Conservation (phyloP, 305 asterid species). For the Andrographis paniculata region DNA sequence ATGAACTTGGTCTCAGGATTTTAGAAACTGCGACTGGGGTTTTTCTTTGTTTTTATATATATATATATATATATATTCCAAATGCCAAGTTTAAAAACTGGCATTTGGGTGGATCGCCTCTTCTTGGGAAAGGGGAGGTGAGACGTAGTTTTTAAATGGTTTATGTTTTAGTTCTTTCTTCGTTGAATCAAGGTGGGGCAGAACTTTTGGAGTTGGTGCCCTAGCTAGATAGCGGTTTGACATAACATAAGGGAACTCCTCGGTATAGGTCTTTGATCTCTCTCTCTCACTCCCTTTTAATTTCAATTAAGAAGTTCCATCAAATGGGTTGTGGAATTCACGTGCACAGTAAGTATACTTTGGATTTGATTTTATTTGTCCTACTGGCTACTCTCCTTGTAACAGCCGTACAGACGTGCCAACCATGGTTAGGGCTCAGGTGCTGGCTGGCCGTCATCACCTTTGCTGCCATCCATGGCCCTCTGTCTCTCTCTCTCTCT, state of each 20-base stretch:
- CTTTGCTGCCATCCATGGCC: not conserved
- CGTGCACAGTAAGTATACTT: constrained; percentile 56
- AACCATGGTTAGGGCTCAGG: constrained; percentile 96
- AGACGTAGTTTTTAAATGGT: constrained; percentile 16
- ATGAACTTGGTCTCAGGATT: constrained; percentile 47
- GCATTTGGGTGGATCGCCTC: constrained; percentile 31
- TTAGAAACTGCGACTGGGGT: constrained; percentile 47
- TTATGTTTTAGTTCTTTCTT: constrained; percentile 13
- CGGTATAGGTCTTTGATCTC: constrained; percentile 5
- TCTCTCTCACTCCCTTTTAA: constrained; percentile 16
- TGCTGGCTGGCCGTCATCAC: constrained; percentile 22
- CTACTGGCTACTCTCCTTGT: constrained; percentile 54
- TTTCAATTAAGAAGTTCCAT: constrained; percentile 38
- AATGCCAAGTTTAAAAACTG: too few relatives aligned
- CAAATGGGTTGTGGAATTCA: constrained; percentile 50
- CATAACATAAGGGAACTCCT: constrained; percentile 10
- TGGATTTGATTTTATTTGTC: constrained; percentile 62
- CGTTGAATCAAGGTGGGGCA: constrained; percentile 25
- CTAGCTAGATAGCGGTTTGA: not conserved
- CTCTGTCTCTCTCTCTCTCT: not conserved
- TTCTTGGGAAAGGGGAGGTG: constrained; percentile 33
- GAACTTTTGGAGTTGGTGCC: constrained; percentile 47
- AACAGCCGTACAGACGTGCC: constrained; percentile 31
- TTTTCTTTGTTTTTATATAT: not conserved
- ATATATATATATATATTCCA: too few relatives aligned